phyloP scores from a whole-genome alignment of 805 yeast species.

The Zygosaccharomyces lentus region DNA sequence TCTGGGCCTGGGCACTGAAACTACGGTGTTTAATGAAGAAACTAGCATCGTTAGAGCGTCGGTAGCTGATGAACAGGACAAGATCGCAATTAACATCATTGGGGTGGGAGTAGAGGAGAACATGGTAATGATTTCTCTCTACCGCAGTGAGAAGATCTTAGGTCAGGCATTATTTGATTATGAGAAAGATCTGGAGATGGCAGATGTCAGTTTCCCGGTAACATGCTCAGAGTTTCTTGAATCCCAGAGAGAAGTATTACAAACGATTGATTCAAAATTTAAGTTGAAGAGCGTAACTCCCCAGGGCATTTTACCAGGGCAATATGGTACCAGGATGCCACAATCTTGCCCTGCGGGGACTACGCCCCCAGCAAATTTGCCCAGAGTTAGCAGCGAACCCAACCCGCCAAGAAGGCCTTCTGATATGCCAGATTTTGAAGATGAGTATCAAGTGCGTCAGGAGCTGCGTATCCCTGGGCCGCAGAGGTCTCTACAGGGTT shows the following conservation, averaged over 20 bases:
- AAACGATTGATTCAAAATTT: neutral
- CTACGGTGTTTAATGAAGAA: constrained; percentile 3
- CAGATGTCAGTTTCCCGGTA: neutral
- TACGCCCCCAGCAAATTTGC: neutral
- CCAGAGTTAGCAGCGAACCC: neutral
- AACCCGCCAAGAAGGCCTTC: constrained; percentile 18
- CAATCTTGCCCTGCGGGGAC: neutral
- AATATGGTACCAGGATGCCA: neutral
- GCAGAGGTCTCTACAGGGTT: constrained; percentile 13
- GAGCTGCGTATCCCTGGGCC: neutral
- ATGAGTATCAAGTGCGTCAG: constrained; percentile 30
- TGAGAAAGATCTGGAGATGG: constrained; percentile 10
- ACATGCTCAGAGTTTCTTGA: neutral
- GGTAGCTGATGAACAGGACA: constrained; percentile 2
- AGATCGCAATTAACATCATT: constrained; percentile 7
- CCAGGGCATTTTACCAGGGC: neutral
- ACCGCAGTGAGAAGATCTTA: constrained; percentile 11
- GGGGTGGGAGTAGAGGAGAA: constrained; percentile 10
- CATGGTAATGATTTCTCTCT: constrained; percentile 20
- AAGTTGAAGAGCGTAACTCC: neutral
- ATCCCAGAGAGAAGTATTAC: neutral
- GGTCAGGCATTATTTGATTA: constrained; percentile 20
- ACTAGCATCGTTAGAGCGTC: constrained; percentile 6
- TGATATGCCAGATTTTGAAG: constrained; percentile 36
- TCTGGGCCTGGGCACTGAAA: neutral